phyloP scores from a whole-genome alignment of 2,329 filamentous ascomycete species.

The Alternaria burnsii region DNA sequence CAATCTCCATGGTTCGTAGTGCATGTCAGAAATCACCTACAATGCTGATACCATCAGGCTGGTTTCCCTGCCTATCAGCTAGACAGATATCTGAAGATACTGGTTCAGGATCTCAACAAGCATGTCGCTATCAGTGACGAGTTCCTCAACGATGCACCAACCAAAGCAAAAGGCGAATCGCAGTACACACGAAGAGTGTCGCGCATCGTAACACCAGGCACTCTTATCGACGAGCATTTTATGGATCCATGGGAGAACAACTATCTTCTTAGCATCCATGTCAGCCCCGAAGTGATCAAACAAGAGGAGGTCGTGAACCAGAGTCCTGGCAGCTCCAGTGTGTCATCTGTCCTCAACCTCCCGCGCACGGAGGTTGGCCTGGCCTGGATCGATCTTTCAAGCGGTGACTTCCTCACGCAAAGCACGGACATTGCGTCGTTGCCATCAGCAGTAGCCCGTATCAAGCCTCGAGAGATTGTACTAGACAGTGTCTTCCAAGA shows the following conservation, averaged over 20 bases:
- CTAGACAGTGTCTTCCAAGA: conserved; percentile 67
- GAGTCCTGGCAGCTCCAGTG: conserved; percentile 39
- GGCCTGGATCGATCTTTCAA: conserved; percentile 94
- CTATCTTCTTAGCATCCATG: conserved; percentile 83
- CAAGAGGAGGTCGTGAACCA: conserved; percentile 34
- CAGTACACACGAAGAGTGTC: conserved; percentile 86
- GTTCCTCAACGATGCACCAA: conserved; percentile 76
- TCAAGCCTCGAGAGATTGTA: conserved; percentile 85
- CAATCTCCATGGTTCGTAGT: conserved; percentile 78
- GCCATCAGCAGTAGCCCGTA: conserved; percentile 81
- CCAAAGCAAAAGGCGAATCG: conserved; percentile 78
- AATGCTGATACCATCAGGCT: conserved; percentile 61
- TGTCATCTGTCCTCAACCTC: conserved; percentile 45
- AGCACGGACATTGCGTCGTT: conserved; percentile 73
- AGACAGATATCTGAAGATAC: conserved; percentile 88
- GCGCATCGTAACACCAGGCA: conserved; percentile 91
- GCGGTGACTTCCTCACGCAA: conserved; percentile 92
- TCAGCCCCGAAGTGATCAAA: conserved; percentile 52
- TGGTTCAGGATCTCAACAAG: conserved; percentile 89
- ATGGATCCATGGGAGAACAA: conserved; percentile 95
- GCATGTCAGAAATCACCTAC: too few relatives aligned
- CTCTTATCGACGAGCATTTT: conserved; percentile 96
- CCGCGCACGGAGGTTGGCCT: conserved; percentile 70
- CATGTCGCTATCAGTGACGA: conserved; percentile 96
- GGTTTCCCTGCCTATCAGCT: conserved; percentile 95